Base-by-base conservation (phyloP, 2,329 filamentous ascomycete species). In the Fusarium tupiense region DNA sequence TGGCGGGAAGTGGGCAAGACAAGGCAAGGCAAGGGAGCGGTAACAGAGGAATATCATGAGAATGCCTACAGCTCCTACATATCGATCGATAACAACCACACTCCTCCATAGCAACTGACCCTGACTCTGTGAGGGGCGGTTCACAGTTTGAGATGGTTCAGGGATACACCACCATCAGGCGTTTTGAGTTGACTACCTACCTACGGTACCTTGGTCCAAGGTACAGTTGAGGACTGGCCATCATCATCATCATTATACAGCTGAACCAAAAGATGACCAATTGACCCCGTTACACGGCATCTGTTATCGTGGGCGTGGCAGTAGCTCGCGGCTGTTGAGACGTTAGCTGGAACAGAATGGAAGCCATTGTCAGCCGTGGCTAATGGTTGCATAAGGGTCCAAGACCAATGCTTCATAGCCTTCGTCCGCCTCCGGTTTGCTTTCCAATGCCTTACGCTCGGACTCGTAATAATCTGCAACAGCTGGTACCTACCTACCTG, bases 101-200 rank as follows among this genome's bases (percentile, higher is more conserved):
- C 44, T 31, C 38, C 50, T 46, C 49, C 44, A 52, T n/a, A 53
- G 44, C n/a, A 50, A 71, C 64, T 64, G 64, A 33, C 60, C 61
- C 26, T 65, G 29, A 35, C 33, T 35, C 33, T 35, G 6, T 47
- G 61, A 46, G 61, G 61, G 44, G 41, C 26, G 47, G 43, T 47
- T 29, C 22, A 46, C 52, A 69, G 67, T 64, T 69, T 69, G 64
- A 64, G 65, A 69, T 69, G 63, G 59, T 64, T 68, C 74, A 77
- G 69, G 67, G 67, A 70, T 77, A 64, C 72, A 37, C 62, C 72
- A 61, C 72, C 75, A 69, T 75, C 61, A 67, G 61, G 67, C 73
- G 76, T 77, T 78, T 77, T 73, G 70, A 65, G 66, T 77, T 77
- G 74, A 74, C 60, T 65, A 58, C 54, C 24, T 38, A 35, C 14